phyloP scores from a whole-genome alignment of 169 alveolate genomes.

The Plasmodium knowlesi region DNA sequence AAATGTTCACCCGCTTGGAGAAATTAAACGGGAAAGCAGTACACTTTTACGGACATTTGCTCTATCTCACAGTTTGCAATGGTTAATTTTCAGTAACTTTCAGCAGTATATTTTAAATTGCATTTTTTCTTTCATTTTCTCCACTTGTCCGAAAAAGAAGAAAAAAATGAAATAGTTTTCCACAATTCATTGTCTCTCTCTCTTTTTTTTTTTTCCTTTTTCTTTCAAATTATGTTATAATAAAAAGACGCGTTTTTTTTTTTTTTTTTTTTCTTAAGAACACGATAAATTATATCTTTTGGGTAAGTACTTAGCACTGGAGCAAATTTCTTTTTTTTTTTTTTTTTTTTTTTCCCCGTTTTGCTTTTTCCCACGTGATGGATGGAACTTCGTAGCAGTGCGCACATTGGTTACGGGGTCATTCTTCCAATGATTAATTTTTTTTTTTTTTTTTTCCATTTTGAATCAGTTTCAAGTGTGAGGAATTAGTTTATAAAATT shows the following conservation, averaged over 20 bases:
- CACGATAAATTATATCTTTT: neutral
- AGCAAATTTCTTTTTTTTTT: neutral
- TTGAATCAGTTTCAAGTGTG: neutral
- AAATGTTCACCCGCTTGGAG: neutral
- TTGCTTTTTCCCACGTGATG: neutral
- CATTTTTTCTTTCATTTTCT: neutral
- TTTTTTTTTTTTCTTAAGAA: neutral
- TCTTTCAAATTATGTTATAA: neutral
- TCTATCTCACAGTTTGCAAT: neutral
- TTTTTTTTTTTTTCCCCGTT: neutral
- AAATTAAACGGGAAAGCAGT: neutral
- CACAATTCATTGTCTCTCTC: neutral
- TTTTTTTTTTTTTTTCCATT: neutral
- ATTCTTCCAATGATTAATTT: neutral
- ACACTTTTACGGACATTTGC: neutral
- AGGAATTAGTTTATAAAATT: neutral
- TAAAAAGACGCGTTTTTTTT: constrained; percentile 1
- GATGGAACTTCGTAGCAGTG: neutral
- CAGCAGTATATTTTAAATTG: neutral
- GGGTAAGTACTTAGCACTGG: neutral
- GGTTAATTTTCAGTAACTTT: neutral
- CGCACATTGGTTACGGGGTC: neutral
- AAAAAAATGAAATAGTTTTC: neutral
- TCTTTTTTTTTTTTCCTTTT: neutral
- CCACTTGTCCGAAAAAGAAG: neutral